Percentiles rank a stretch among this genome's conserved stretches.
phyloP scores from a whole-genome alignment of 2,329 filamentous ascomycete species.

The Bimuria novae-zelandiae region DNA sequence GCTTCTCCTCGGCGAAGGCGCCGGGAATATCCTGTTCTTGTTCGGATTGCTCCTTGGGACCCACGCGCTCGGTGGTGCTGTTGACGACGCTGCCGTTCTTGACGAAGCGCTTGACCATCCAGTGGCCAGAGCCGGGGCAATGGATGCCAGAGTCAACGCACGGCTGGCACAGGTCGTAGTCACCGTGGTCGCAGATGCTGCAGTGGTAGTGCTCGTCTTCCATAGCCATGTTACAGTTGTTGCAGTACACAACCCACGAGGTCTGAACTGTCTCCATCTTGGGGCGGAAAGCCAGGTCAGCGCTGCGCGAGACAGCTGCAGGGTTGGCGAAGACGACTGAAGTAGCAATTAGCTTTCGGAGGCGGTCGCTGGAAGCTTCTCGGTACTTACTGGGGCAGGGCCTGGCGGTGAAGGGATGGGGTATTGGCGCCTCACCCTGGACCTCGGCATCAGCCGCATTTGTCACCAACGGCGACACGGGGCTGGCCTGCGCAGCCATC shows the following conservation, averaged over 20 bases:
- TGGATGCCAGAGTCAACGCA: constrained; percentile 78
- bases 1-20: constrained; percentile 44
- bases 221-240: constrained; percentile 80
- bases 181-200: constrained; percentile 87
- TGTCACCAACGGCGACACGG: constrained; percentile 28
- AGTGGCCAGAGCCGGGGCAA: constrained; percentile 81
- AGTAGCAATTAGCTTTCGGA: constrained; percentile 16
- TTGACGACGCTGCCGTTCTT: constrained; percentile 77
- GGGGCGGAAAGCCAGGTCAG: constrained; percentile 46
- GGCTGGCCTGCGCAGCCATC: constrained; percentile 19
- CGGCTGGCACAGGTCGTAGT: constrained; percentile 86
- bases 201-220: constrained; percentile 90
- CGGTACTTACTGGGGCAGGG: constrained; percentile 34
- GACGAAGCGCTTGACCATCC: constrained; percentile 90
- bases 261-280: constrained; percentile 48
- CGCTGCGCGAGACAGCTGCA: constrained; percentile 30
- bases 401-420: constrained; percentile 44
- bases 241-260: constrained; percentile 87
- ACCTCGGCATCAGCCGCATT: constrained; percentile 24
- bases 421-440: constrained; percentile 46
- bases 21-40: constrained; percentile 50
- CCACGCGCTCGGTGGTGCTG: constrained; percentile 82
- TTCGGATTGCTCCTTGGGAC: constrained; percentile 61
- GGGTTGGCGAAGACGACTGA: constrained; percentile 39
- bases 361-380: background rate